phyloP scores from a whole-genome alignment of 139 green algal species.

The Tetradesmus obliquus region DNA sequence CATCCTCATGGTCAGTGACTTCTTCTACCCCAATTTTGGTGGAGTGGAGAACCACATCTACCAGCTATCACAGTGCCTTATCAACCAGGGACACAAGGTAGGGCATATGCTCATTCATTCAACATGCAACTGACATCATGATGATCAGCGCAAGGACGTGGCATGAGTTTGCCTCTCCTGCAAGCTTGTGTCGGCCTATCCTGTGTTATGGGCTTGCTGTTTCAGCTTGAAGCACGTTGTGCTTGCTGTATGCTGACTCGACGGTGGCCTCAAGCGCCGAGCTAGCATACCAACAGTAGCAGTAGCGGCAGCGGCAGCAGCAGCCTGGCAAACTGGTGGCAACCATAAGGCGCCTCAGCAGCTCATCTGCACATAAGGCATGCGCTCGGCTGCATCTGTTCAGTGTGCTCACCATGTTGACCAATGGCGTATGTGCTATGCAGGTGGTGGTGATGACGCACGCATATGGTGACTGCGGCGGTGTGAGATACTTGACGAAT shows the following conservation, averaged over 20 bases:
- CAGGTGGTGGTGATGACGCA: constrained; percentile 67
- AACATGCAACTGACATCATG: not conserved
- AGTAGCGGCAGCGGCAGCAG: not conserved
- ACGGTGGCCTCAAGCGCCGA: too few species aligned
- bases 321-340: not conserved
- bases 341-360: not conserved
- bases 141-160: too few species aligned
- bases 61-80: constrained; percentile 91
- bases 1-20: constrained; percentile 95
- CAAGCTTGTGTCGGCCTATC: too few species aligned
- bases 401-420: not conserved
- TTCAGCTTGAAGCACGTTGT: too few species aligned
- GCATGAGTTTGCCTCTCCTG: too few species aligned
- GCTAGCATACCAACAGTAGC: not conserved
- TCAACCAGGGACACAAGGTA: constrained; percentile 86
- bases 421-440: not conserved
- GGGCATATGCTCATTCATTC: not conserved
- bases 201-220: too few species aligned
- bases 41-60: constrained; percentile 99
- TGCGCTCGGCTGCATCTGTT: not conserved
- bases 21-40: constrained; percentile 96
- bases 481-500: constrained; percentile 90
- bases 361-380: not conserved
- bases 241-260: too few species aligned
- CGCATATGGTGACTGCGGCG: constrained; percentile 66